These are phyloP conservation scores for Medicago lupulina DNA, from an alignment of 306 rosid species.

Conservation along the genomic window DNA sequence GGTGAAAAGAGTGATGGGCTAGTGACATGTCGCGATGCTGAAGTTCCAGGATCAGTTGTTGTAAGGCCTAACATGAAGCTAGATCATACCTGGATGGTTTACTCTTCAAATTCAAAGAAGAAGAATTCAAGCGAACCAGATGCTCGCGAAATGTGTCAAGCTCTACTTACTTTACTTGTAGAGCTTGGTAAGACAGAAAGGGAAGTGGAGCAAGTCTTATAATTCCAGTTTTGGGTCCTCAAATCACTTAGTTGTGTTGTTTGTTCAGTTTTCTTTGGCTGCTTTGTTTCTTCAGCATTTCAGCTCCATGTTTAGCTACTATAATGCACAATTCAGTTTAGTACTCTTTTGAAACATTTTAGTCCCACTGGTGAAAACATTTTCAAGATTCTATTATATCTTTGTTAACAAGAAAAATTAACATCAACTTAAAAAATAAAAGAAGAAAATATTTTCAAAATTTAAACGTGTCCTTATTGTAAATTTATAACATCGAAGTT, in stretches of 20 bases:
- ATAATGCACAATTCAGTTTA: not conserved
- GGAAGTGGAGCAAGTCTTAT: conserved; percentile 21
- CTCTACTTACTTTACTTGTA: conserved; percentile 68
- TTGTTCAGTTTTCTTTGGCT: not conserved
- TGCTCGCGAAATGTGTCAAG: conserved; percentile 85
- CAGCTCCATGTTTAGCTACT: not conserved
- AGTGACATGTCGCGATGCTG: conserved; percentile 74
- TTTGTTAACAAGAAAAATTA: no score
- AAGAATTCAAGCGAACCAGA: conserved; percentile 58
- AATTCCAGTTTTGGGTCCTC: not conserved
- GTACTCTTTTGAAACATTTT: not conserved
- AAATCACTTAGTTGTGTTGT: not conserved
- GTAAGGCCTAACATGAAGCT: conserved; percentile 72
- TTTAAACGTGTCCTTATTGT: no score
- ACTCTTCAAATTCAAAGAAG: conserved; percentile 66
- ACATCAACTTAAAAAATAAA: no score
- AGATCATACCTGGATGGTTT: conserved; percentile 93
- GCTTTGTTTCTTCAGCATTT: not conserved
- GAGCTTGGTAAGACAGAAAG: conserved; percentile 66
- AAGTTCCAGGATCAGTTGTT: conserved; percentile 86
- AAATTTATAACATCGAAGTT: no score
- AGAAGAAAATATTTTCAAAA: no score
- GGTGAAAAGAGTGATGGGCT: conserved; percentile 85
- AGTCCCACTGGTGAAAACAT: no score
- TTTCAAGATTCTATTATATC: no score